A percentile compares a stretch with the other conserved stretches of the same genome.
Conservation (phyloP, 2,329 filamentous ascomycete species). For the Verticillium isaacii region DNA sequence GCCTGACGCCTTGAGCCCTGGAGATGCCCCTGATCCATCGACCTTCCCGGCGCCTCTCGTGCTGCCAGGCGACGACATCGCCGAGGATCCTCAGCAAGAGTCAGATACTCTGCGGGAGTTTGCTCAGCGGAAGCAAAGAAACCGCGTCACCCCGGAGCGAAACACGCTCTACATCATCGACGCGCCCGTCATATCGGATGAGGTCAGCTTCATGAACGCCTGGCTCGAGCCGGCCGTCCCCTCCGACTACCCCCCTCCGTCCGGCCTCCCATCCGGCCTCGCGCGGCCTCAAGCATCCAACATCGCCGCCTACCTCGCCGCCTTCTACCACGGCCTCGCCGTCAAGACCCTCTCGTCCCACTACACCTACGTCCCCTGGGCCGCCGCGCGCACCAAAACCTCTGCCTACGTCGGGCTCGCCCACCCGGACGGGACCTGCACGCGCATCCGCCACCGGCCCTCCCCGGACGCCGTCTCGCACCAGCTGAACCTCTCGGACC, state of each 20-base stretch:
- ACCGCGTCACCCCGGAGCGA: constrained; percentile 38
- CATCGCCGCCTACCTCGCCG: constrained; percentile 29
- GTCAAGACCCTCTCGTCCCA: constrained; percentile 36
- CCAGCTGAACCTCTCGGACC: constrained; percentile 57
- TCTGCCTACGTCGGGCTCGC: constrained; percentile 39
- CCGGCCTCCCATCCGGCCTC: constrained; percentile 7
- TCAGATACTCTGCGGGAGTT: constrained; percentile 50
- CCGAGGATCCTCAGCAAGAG: constrained; percentile 43
- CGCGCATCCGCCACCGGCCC: constrained; percentile 46
- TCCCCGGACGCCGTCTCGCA: constrained; percentile 35
- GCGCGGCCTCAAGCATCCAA: constrained; percentile 21
- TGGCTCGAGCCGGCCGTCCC: constrained; percentile 33
- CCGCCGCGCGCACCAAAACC: constrained; percentile 15
- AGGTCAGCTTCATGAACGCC: constrained; percentile 27
- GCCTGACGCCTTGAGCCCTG: background rate
- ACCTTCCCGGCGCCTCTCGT: constrained; percentile 56
- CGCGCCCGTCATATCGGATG: constrained; percentile 32
- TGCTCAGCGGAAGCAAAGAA: constrained; percentile 38
- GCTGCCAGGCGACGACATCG: constrained; percentile 55
- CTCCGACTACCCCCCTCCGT: background rate
- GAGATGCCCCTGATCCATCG: constrained; percentile 28
- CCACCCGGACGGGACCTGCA: constrained; percentile 24
- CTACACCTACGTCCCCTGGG: constrained; percentile 47
- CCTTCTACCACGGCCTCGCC: constrained; percentile 49
- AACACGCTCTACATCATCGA: constrained; percentile 50